Conservation (phyloP, 306 rosid genomes). For the Quercus rubra region DNA sequence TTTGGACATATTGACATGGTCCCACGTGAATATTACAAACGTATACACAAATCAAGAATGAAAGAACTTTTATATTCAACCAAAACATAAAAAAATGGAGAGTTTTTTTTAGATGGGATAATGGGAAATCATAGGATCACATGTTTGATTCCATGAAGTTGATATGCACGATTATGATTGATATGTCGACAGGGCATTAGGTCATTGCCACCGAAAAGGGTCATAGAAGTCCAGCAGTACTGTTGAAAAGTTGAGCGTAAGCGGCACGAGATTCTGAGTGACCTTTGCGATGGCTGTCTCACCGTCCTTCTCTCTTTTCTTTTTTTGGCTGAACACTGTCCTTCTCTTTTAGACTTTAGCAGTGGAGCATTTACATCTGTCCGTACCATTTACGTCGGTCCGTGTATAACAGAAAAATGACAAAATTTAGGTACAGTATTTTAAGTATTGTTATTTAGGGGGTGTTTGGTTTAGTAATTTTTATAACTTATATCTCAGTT, state of each 20-base stretch:
- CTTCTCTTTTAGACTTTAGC: neutral
- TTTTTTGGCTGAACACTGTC: too few relatives aligned
- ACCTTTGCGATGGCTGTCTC: neutral
- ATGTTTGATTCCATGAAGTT: conserved; percentile 9
- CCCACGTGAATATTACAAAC: conserved; percentile 9
- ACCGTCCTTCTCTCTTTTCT: neutral
- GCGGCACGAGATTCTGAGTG: neutral
- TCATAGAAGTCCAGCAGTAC: neutral
- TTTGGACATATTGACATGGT: conserved; percentile 19
- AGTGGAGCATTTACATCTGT: neutral
- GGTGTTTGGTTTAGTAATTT: too few relatives aligned
- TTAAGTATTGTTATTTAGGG: too few relatives aligned
- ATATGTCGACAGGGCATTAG: conserved; percentile 14
- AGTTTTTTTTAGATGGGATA: too few relatives aligned
- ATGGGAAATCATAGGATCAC: neutral
- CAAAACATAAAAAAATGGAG: too few relatives aligned
- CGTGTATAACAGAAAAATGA: too few relatives aligned
- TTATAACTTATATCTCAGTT: too few relatives aligned
- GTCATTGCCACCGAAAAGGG: conserved; percentile 14
- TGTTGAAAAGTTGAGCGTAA: conserved; percentile 1
- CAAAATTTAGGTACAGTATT: neutral
- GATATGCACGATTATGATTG: conserved; percentile 17
- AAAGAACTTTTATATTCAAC: neutral
- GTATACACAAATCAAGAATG: conserved; percentile 20
- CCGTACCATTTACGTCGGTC: too few relatives aligned